Conservation (phyloP, 805 yeast genomes). For the Zygosaccharomyces kombuchaensis region DNA sequence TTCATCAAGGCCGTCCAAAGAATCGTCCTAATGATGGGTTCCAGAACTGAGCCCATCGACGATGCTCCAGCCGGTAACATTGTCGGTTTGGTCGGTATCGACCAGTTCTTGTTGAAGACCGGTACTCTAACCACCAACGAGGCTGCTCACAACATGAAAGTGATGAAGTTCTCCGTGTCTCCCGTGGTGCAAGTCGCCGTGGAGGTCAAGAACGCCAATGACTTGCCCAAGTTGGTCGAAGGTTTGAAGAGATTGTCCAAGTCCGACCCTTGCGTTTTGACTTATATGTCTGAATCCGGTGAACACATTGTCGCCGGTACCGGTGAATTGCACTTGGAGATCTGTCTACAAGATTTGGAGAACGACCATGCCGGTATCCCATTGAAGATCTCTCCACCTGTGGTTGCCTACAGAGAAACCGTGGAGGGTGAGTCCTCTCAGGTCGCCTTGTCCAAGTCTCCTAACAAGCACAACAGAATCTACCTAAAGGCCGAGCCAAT, state of each 20-base stretch:
- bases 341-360: slow-evolving; percentile 92
- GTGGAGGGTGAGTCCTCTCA: slow-evolving; percentile 90
- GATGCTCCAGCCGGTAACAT: slow-evolving; percentile 99
- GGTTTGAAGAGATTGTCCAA: slow-evolving; percentile 99
- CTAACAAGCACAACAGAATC: slow-evolving; percentile 99
- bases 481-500: slow-evolving; percentile 96
- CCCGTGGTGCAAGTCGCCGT: slow-evolving; percentile 99
- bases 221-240: slow-evolving; percentile 98
- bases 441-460: slow-evolving; percentile 97
- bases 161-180: slow-evolving; percentile 99
- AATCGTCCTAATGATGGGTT: slow-evolving; percentile 99
- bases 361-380: slow-evolving; percentile 99
- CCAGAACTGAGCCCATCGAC: slow-evolving; percentile 95
- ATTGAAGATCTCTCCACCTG: slow-evolving; percentile 95
- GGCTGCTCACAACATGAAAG: slow-evolving; percentile 98
- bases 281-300: slow-evolving; percentile 88
- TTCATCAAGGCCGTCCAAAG: slow-evolving; percentile 97
- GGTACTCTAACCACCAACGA: slow-evolving; percentile 98
- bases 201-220: slow-evolving; percentile 99
- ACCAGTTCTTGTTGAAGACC: slow-evolving; percentile 98
- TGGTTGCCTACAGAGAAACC: slow-evolving; percentile 98
- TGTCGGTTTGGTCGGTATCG: slow-evolving; percentile 99
- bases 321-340: slow-evolving; percentile 99
- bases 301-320: slow-evolving; percentile 99
- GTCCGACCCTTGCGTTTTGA: slow-evolving; percentile 98